Base-by-base conservation (phyloP, 2,329 filamentous ascomycete species). In the Emergomyces orientalis region DNA sequence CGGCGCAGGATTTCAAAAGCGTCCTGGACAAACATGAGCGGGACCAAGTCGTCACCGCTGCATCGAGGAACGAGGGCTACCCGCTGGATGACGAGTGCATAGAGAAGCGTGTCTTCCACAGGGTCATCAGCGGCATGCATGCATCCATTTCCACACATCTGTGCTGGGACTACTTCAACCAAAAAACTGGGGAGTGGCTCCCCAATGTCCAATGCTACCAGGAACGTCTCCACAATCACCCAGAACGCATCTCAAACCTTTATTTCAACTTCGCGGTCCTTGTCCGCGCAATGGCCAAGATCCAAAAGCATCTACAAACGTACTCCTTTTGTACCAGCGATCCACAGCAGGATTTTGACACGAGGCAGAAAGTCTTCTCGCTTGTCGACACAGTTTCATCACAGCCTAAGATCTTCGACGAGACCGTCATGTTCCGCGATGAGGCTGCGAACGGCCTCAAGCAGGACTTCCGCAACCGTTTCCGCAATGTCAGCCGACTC, bases 201-300 rank as follows among this genome's bases (percentile, higher is more conserved):
- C 92, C 91, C 30, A 99, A 99, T 71, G 75, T 96, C 61, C 81
- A 86, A 66, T 99, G 94, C 81, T 99, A 96, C 81, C 86, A 89
- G 72, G 80, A 86, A 41, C 86, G 94, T n/a, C 83, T 99, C 19
- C 90, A 96, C 75, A 81, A 82, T 27, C 86, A 89, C 73, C 91
- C 93, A 0, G 94, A 99, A 69, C 89, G 93, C 65, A 89, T 99
- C 71, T 94, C 92, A 68, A 99, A 99, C 76, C 82, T 99, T 59
- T 99, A 99, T 80, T 99, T 99, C 81, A 97, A 99, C 83, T 99
- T 96, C 72, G 94, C 94, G 0, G 83, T 99, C n/a, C 82, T 99
- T 49, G 88, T 93, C 32, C 89, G 94, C 59, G 94, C 94, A 14
- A 84, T 97, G 49, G 89, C 90, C 61, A 99, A 99, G 77, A 84